Percentiles rank a stretch among this genome's conserved stretches.
These are phyloP conservation scores for Papiliotrema terrestris DNA, from an alignment of 1,284 basidiomycete genomes.

Conservation along the genomic window DNA sequence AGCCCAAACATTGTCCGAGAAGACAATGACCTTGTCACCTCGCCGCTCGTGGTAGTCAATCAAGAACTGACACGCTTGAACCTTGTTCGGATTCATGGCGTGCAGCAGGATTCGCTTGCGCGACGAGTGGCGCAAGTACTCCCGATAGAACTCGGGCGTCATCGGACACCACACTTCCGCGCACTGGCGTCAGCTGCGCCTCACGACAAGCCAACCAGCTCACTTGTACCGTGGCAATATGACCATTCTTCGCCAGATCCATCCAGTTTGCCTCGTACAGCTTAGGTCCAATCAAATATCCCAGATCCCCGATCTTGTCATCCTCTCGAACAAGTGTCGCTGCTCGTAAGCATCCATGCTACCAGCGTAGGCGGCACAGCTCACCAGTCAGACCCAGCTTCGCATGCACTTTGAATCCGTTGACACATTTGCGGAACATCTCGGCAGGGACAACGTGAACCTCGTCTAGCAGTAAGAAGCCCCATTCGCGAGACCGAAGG, in stretches of 20 bases:
- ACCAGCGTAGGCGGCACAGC: too few relatives aligned
- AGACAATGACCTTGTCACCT: conserved; percentile 99
- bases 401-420: conserved; percentile 94
- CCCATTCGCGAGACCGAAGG: conserved; percentile 88
- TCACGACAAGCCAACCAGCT: conserved; percentile 19
- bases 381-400: conserved; percentile 89
- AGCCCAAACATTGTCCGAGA: conserved; percentile 97
- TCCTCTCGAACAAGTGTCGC: conserved; percentile 98
- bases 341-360: conserved; percentile 35
- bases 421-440: conserved; percentile 94
- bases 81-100: conserved; percentile 99
- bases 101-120: conserved; percentile 94
- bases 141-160: conserved; percentile 99
- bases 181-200: conserved; percentile 57
- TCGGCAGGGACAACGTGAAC: conserved; percentile 96
- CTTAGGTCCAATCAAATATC: conserved; percentile 99
- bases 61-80: conserved; percentile 97
- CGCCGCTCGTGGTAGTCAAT: conserved; percentile 98
- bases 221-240: conserved; percentile 98
- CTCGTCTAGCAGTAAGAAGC: conserved; percentile 92
- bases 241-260: conserved; percentile 98
- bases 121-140: conserved; percentile 75
- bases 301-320: conserved; percentile 97
- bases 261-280: conserved; percentile 99
- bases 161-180: conserved; percentile 99